phyloP scores from a whole-genome alignment of 23 red algal species.

The Gracilaria caudata region DNA sequence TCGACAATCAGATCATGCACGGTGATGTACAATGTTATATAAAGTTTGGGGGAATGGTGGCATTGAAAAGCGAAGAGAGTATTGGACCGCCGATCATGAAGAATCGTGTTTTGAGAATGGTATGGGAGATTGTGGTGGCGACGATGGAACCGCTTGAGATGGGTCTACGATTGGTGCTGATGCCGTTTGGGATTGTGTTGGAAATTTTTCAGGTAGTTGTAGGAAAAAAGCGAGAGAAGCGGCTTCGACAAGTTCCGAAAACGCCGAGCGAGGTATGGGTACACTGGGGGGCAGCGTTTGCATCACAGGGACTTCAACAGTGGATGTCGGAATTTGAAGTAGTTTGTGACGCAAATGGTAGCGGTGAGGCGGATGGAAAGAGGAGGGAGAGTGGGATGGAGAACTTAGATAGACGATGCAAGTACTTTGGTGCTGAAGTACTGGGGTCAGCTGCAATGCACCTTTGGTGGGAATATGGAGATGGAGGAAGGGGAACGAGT shows the following conservation, averaged over 20 bases:
- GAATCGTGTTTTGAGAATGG: no score
- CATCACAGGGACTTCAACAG: conserved; percentile 3
- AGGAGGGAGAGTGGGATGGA: background rate
- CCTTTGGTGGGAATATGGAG: background rate
- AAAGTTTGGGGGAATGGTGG: background rate
- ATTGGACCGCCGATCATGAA: no score
- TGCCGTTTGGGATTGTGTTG: background rate
- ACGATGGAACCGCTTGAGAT: no score
- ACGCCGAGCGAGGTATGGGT: background rate
- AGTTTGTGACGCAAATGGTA: background rate
- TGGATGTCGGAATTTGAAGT: conserved; percentile 26
- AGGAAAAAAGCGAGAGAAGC: background rate
- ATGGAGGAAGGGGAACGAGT: no score
- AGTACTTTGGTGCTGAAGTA: background rate
- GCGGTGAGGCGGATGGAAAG: background rate
- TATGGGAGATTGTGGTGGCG: no score
- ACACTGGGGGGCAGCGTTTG: conserved; percentile 8
- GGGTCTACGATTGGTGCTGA: background rate
- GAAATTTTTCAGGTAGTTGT: background rate
- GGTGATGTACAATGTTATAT: conserved; percentile 22
- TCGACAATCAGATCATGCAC: conserved; percentile 22
- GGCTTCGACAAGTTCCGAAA: background rate
- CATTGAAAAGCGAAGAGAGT: background rate
- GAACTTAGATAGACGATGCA: no score
- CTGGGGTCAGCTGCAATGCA: background rate